Percentiles rank a stretch among this genome's conserved stretches.
Evolutionary conservation across 176 grass and related monocot species (phyloP).

Genomic region (Hsuehochloa calcarea): DNA sequence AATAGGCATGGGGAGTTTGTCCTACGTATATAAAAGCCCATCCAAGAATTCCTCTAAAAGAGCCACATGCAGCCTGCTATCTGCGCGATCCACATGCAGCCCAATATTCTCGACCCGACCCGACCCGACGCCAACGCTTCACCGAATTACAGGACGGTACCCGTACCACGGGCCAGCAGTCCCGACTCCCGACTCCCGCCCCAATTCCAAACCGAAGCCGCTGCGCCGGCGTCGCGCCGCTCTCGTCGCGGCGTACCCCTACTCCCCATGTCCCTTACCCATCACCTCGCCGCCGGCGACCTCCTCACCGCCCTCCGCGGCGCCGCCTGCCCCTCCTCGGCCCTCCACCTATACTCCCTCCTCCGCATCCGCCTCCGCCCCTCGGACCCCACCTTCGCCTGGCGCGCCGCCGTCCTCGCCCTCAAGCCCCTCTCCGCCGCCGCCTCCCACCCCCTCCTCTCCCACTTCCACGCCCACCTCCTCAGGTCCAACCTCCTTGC

Average conservation of each 20-base stretch:
- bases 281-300: constrained; percentile 5
- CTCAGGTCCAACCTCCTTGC: constrained; percentile 47
- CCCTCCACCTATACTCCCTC: constrained; percentile 30
- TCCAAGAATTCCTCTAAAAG: neutral
- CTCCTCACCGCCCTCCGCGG: constrained; percentile 29
- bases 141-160: neutral
- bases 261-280: constrained; percentile 20
- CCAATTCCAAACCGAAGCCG: neutral
- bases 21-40: neutral
- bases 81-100: neutral
- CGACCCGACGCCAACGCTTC: neutral
- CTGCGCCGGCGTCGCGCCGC: neutral
- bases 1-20: too few relatives aligned
- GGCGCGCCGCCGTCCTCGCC: constrained; percentile 41
- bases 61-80: neutral
- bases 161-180: neutral
- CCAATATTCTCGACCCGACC: neutral
- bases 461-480: constrained; percentile 52
- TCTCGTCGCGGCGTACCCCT: neutral
- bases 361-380: constrained; percentile 11
- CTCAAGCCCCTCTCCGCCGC: constrained; percentile 38
- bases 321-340: neutral
- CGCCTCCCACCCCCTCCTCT: constrained; percentile 32
- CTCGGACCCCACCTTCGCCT: constrained; percentile 4
- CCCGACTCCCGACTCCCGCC: neutral